Base-by-base conservation (phyloP, 2,329 filamentous ascomycete species). In the Hypoxylon sp. region DNA sequence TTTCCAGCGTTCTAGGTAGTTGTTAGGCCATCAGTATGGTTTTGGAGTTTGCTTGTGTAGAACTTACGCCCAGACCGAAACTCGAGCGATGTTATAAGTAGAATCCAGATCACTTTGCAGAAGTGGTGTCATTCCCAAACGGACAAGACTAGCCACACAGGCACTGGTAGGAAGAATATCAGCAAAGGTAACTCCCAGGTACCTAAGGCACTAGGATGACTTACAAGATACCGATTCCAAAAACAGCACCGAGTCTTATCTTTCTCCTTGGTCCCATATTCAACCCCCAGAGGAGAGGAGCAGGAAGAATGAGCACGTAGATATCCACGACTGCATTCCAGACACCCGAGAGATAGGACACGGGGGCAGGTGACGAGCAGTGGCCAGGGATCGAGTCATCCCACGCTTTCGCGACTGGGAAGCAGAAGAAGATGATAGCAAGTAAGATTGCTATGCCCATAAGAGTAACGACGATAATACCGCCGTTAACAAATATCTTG, bases 41-140 rank as follows among this genome's bases (percentile, higher is more conserved):
- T 11, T 35, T 7, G 3, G 2, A 13, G 13, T 13, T 24, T 39
- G 32, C 42, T 31, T 31, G 5, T 8, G 17, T 6, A 31, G 21
- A 6, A 62, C 58, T 50, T 48, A 62, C 58, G 58, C 58, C 58
- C 58, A 62, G 19, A 62, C 50, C 27, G 58, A 62, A 31, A 62
- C 50, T 15, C 21, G 17, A 4, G 58, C 58, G n/a, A 62, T 54
- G 24, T 62, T 62, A 17, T 54, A 62, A 13, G 58, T 62, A 13
- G 50, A 46, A 27, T 62, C 50, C 15, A 54, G 8, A 10, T 62
- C 50, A 19, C 58, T 62, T 44, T 62, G 58, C n/a, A 62, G 19
- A 4, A 62, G 50, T 19, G 58, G 50, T 21, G 58, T 62, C 50
- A 62, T 54, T 31, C 58, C 58, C n/a, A 62, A 21, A 32, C 58